Conservation (phyloP, 139 green algal species). For the Desmodesmus armatus region DNA sequence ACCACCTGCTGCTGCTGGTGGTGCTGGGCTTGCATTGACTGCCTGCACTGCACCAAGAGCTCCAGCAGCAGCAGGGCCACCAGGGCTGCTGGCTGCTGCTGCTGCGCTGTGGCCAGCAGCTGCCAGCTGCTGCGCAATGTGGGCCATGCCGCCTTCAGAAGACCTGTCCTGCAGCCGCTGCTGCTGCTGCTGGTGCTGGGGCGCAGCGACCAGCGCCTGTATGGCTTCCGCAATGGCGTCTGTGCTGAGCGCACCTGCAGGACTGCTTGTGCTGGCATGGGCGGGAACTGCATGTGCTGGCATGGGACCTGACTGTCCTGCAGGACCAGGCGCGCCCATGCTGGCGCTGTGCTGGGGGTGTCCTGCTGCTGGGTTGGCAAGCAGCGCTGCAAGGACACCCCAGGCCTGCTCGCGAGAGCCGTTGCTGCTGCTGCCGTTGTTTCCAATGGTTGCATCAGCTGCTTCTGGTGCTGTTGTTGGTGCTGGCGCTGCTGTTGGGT, state of each 20-base stretch:
- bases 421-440: too few relatives aligned
- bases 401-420: too few relatives aligned
- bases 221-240: neutral
- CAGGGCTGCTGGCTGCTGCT: neutral
- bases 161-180: neutral
- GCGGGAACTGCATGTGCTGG: too few relatives aligned
- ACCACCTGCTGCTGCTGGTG: neutral
- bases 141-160: neutral
- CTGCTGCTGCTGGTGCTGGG: neutral
- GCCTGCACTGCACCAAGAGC: neutral
- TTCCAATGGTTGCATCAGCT: too few relatives aligned
- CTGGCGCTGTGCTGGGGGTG: too few relatives aligned
- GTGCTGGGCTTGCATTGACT: neutral
- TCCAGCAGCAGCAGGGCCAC: neutral
- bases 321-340: neutral
- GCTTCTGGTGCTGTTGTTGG: neutral
- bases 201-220: too few relatives aligned
- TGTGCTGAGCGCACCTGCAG: neutral
- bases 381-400: too few relatives aligned
- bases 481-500: neutral
- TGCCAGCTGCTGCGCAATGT: neutral
- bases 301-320: neutral
- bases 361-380: too few relatives aligned
- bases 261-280: conserved; percentile 3
- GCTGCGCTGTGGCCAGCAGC: neutral